Conservation (phyloP, 1,284 basidiomycete genomes). For the Sphaerobolus stellatus region DNA sequence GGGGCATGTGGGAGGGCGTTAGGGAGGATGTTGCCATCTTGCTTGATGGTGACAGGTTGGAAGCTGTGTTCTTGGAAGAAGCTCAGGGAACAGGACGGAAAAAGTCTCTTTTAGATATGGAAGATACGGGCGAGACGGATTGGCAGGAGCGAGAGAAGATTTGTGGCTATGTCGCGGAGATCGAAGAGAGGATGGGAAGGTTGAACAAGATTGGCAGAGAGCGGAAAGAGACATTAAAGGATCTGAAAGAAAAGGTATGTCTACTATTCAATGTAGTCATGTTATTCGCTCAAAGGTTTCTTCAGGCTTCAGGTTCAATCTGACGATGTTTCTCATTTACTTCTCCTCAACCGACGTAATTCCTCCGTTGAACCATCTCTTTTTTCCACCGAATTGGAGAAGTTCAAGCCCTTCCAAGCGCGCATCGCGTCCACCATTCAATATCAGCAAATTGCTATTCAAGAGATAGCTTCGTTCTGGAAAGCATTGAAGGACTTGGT, state of each 20-base stretch:
- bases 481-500: constrained; percentile 71
- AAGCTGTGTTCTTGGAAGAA: constrained; percentile 66
- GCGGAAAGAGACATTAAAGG: constrained; percentile 83
- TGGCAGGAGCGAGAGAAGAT: constrained; percentile 66
- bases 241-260: constrained; percentile 87
- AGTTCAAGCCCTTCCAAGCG: constrained; percentile 90
- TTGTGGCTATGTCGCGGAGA: constrained; percentile 66
- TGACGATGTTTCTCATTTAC: constrained; percentile 94
- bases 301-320: constrained; percentile 69
- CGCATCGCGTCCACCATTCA: constrained; percentile 75
- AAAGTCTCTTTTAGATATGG: constrained; percentile 68
- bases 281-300: constrained; percentile 1
- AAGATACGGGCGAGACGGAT: constrained; percentile 61
- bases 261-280: background rate
- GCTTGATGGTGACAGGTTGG: constrained; percentile 58
- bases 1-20: constrained; percentile 72
- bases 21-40: constrained; percentile 69
- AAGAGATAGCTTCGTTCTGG: constrained; percentile 71
- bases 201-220: constrained; percentile 84
- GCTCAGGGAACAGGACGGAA: constrained; percentile 44
- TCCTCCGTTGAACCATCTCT: constrained; percentile 82
- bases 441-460: constrained; percentile 70
- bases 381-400: constrained; percentile 92
- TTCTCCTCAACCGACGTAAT: constrained; percentile 89
- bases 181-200: constrained; percentile 74